These are phyloP conservation scores for Boletus edulis DNA, from an alignment of 768 basidiomycete species.

Conservation along the genomic window DNA sequence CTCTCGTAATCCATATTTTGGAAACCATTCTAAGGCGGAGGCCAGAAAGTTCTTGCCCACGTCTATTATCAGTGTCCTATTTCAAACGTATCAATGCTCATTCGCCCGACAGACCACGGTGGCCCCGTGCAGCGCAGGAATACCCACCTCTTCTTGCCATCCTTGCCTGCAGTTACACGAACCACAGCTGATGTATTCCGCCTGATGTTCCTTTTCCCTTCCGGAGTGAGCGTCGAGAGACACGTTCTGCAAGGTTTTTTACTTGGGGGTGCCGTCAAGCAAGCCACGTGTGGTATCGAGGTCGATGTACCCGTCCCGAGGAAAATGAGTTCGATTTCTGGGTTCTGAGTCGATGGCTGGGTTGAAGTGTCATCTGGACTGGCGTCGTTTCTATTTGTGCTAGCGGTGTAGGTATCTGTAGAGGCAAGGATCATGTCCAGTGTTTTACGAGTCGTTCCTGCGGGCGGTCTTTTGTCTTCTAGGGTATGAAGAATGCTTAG, in stretches of 20 bases:
- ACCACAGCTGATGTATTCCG: slow-evolving; percentile 80
- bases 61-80: slow-evolving; percentile 77
- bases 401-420: background rate
- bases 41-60: slow-evolving; percentile 82
- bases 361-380: background rate
- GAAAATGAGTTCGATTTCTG: slow-evolving; percentile 64
- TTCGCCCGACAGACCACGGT: slow-evolving; percentile 2
- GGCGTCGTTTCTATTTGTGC: background rate
- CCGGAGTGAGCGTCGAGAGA: slow-evolving; percentile 59
- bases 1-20: slow-evolving; percentile 67
- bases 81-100: background rate
- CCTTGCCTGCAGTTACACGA: slow-evolving; percentile 39
- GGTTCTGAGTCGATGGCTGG: background rate
- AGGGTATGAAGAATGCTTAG: too few relatives aligned
- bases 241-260: slow-evolving; percentile 59
- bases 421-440: slow-evolving; percentile 1
- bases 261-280: slow-evolving; percentile 67
- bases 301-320: slow-evolving; percentile 83
- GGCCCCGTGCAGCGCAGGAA: background rate
- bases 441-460: background rate
- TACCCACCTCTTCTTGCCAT: slow-evolving; percentile 49
- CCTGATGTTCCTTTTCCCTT: slow-evolving; percentile 80
- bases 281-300: slow-evolving; percentile 65
- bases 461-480: background rate
- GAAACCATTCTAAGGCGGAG: slow-evolving; percentile 55